These are phyloP conservation scores for Colletotrichum acutatum DNA, from an alignment of 2,329 filamentous ascomycete species.

Conservation along the genomic window DNA sequence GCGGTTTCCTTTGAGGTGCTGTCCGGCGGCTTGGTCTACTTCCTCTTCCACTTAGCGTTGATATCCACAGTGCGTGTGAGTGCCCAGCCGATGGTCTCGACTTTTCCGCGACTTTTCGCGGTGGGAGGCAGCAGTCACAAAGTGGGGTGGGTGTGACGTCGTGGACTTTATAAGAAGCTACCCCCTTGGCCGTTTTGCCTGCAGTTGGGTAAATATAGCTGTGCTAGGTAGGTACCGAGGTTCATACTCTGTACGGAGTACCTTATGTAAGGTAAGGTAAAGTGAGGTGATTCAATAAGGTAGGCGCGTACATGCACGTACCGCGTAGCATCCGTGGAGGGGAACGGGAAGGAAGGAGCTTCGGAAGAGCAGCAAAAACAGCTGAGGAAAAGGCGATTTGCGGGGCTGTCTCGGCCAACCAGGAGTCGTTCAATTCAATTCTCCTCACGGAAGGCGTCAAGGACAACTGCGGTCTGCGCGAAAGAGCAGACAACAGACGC, in stretches of 20 bases:
- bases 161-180: conserved; percentile 8
- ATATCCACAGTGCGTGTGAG: background rate
- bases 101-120: background rate
- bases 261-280: background rate
- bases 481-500: background rate
- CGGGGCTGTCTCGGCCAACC: background rate
- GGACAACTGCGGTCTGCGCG: too few relatives aligned
- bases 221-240: background rate
- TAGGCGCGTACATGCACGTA: background rate
- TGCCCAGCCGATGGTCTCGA: background rate
- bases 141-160: conserved; percentile 24
- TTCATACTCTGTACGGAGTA: background rate
- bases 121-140: background rate
- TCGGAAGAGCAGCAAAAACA: background rate
- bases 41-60: conserved; percentile 6
- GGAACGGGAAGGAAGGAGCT: background rate
- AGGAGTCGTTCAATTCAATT: background rate
- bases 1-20: background rate
- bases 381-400: background rate
- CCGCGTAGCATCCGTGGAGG: background rate
- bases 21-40: background rate
- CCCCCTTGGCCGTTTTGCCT: background rate
- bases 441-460: too few relatives aligned
- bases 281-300: too few relatives aligned
- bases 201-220: conserved; percentile 11